Conservation (phyloP, 768 basidiomycete species). For the Fomitopsis serialis region DNA sequence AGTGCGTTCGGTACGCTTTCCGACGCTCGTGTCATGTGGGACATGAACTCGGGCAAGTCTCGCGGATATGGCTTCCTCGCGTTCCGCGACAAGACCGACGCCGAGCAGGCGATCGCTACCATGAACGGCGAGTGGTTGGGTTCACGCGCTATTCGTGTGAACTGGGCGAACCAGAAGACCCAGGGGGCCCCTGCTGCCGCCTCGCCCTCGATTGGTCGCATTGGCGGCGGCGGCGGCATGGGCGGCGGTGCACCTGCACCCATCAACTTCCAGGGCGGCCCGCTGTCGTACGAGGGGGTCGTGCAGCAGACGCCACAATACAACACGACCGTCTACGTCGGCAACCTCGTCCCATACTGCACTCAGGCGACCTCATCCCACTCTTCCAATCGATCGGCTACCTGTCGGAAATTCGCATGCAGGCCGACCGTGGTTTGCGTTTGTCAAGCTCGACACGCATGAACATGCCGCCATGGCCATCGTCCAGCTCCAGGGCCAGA, state of each 20-base stretch:
- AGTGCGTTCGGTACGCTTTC: slow-evolving; percentile 94
- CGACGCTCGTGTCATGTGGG: slow-evolving; percentile 99
- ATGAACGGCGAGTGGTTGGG: slow-evolving; percentile 99
- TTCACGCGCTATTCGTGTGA: slow-evolving; percentile 96
- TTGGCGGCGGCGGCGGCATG: slow-evolving; percentile 5
- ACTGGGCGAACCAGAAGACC: slow-evolving; percentile 99
- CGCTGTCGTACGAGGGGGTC: slow-evolving; percentile 89
- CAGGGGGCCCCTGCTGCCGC: slow-evolving; percentile 59
- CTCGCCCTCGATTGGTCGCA: slow-evolving; percentile 3
- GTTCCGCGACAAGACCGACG: slow-evolving; percentile 98
- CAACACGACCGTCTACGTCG: slow-evolving; percentile 97
- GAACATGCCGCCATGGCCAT: slow-evolving; percentile 99
- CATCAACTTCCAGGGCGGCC: slow-evolving; percentile 86
- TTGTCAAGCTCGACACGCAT: slow-evolving; percentile 97
- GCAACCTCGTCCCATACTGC: slow-evolving; percentile 95
- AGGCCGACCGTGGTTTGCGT: slow-evolving; percentile 97
- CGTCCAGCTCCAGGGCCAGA: slow-evolving; percentile 92
- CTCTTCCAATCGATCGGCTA: slow-evolving; percentile 99
- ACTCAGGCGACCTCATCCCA: slow-evolving; percentile 96
- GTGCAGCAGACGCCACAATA: slow-evolving; percentile 89
- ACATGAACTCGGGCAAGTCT: slow-evolving; percentile 99
- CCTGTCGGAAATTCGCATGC: slow-evolving; percentile 98
- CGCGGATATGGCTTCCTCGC: slow-evolving; percentile 98
- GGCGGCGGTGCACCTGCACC: slow-evolving; percentile 66
- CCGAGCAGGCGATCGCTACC: slow-evolving; percentile 97